A percentile compares a stretch with the other conserved stretches of the same genome.
These are phyloP conservation scores for Lolium perenne DNA, from an alignment of 176 grass and related monocot genomes.

Conservation along the genomic window DNA sequence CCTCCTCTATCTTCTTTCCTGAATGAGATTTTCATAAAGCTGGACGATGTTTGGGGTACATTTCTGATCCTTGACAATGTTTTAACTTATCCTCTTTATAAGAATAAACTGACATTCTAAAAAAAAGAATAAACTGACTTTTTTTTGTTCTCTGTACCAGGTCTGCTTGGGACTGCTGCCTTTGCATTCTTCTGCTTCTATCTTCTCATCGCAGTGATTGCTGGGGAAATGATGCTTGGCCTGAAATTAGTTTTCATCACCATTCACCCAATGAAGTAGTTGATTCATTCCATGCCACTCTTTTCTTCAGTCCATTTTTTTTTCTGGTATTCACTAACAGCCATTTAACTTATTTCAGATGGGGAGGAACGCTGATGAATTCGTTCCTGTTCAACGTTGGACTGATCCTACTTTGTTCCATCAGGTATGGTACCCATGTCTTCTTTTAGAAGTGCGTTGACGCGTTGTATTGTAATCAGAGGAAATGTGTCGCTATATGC, in stretches of 20 bases:
- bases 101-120: slow-evolving; percentile 2
- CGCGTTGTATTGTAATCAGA: not conserved
- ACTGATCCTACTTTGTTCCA: slow-evolving; percentile 96
- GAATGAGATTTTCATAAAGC: slow-evolving; percentile 98
- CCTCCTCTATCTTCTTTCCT: slow-evolving; percentile 95
- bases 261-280: slow-evolving; percentile 99
- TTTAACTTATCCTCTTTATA: slow-evolving; percentile 26
- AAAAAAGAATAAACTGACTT: slow-evolving; percentile 17
- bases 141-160: slow-evolving; percentile 56
- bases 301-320: not conserved
- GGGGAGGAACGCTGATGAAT: slow-evolving; percentile 98
- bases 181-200: slow-evolving; percentile 99
- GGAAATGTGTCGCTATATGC: not conserved
- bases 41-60: slow-evolving; percentile 93
- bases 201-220: slow-evolving; percentile 95
- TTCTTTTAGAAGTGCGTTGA: slow-evolving; percentile 27
- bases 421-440: slow-evolving; percentile 60
- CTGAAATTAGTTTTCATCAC: slow-evolving; percentile 99
- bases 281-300: not conserved
- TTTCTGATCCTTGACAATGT: slow-evolving; percentile 41
- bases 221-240: slow-evolving; percentile 98
- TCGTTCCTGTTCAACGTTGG: slow-evolving; percentile 99
- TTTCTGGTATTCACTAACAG: slow-evolving; percentile 40
- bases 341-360: slow-evolving; percentile 63
- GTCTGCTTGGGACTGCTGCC: slow-evolving; percentile 95